Evolutionary conservation across 352 stramenopile genomes (phyloP), one percentile per base, ranked within the genome.

Genomic region (Phytophthora colocasiae): DNA sequence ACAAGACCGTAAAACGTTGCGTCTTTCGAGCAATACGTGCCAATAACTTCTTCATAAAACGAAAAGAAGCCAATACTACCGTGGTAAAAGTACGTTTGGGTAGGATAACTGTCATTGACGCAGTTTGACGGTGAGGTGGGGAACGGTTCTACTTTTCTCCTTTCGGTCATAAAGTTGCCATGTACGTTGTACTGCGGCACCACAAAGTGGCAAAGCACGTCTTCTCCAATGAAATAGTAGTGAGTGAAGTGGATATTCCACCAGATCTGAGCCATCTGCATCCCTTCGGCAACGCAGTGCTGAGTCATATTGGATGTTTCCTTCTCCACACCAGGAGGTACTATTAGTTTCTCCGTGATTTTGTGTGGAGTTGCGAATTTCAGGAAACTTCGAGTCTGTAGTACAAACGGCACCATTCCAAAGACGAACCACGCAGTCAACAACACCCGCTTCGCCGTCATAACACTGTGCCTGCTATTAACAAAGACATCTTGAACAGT

Each of bases 181-280:
- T 68, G 60, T 2, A 27, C 39, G 19, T 63, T 69, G 36, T 69
- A 69, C 11, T 63, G 60, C 8, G 36, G 50, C 10, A 48, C 34
- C 5, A 58, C 50, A 36, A 48, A 69, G 15, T 69, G 65, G 41
- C 58, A 73, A 2, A 73, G n/a, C 3, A 26, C 12, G 5, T 24
- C 40, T 7, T 45, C 22, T 6, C 17, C 3, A 2, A 40, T 17
- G 2, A 1, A 3, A 34, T 61, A 57, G 19, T 65, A 73, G 44
- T 65, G 52, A 6, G 53, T 69, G 46, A 52, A 26, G 15, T 60
- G 31, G 14, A 69, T 61, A 48, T 69, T 73, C 58, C 65, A 73
- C 65, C 58, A 73, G n/a, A 61, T 52, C 32, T 57, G 36, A 22
- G 57, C 29, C 40, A 71, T 58, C 15, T 46, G 26, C 9, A 71